These are phyloP conservation scores for Malus hybrid DNA, from an alignment of 331 rosid genomes.

Conservation along the genomic window DNA sequence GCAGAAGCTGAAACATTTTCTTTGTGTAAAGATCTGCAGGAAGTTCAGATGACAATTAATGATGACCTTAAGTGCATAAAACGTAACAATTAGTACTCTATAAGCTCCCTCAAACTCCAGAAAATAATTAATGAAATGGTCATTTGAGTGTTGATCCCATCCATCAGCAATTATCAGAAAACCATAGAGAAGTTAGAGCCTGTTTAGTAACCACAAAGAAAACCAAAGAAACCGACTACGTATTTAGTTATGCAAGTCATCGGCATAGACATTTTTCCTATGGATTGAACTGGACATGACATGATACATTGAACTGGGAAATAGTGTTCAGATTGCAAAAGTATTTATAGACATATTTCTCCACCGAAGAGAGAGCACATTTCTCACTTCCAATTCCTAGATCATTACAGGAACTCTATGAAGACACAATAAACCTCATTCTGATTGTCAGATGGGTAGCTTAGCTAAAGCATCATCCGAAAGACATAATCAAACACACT, in stretches of 20 bases:
- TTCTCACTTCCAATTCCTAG: neutral
- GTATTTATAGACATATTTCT: neutral
- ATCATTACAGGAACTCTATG: neutral
- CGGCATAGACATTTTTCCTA: neutral
- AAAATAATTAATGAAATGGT: too few species aligned
- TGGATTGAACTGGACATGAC: too few species aligned
- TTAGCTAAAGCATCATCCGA: neutral
- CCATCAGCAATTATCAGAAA: neutral
- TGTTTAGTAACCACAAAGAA: too few species aligned
- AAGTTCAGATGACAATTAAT: slow-evolving; percentile 5
- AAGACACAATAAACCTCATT: neutral
- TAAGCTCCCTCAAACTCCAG: neutral
- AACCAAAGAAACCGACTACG: too few species aligned
- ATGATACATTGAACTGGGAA: neutral
- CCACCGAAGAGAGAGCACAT: neutral
- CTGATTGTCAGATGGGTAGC: neutral
- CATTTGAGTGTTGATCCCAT: neutral
- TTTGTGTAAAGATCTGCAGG: slow-evolving; percentile 29
- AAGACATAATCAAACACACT: neutral
- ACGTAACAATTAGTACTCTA: neutral
- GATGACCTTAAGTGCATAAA: neutral
- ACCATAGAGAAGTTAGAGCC: neutral
- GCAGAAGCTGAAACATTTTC: slow-evolving; percentile 48
- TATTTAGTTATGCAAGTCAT: neutral
- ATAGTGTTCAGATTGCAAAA: neutral